phyloP scores from a whole-genome alignment of 2,329 filamentous ascomycete genomes.

The Xylariaceae sp. region DNA sequence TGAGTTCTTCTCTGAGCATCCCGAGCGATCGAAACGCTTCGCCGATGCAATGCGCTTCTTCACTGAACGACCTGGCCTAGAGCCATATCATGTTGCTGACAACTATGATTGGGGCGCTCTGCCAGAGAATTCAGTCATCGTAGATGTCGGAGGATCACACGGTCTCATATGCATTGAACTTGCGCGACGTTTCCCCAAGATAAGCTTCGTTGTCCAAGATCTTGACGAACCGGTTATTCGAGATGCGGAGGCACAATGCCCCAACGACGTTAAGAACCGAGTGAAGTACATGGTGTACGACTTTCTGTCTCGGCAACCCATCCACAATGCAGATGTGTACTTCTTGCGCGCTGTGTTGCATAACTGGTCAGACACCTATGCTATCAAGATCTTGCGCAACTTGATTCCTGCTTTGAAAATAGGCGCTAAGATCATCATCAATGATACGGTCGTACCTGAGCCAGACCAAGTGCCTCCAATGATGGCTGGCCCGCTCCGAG shows the following conservation, averaged over 20 bases:
- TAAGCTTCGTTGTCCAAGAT: slow-evolving; percentile 57
- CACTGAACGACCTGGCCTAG: slow-evolving; percentile 47
- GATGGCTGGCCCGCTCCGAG: not conserved
- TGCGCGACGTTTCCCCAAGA: slow-evolving; percentile 26
- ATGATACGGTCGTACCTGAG: slow-evolving; percentile 8
- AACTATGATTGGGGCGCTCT: slow-evolving; percentile 49
- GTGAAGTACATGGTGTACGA: slow-evolving; percentile 36
- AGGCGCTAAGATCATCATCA: slow-evolving; percentile 33
- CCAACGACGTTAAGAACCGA: slow-evolving; percentile 4
- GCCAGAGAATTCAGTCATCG: slow-evolving; percentile 4
- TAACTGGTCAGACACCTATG: not conserved
- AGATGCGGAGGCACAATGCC: not conserved
- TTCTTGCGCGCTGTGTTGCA: not conserved
- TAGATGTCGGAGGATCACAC: slow-evolving; percentile 17
- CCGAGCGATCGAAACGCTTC: slow-evolving; percentile 46
- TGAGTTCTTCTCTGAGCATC: slow-evolving; percentile 46
- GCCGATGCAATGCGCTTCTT: slow-evolving; percentile 54
- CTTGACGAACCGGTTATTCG: slow-evolving; percentile 23
- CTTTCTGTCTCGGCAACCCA: slow-evolving; percentile 43
- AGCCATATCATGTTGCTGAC: slow-evolving; percentile 50
- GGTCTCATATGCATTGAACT: slow-evolving; percentile 11
- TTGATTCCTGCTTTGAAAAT: slow-evolving; percentile 1
- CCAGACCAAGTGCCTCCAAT: not conserved
- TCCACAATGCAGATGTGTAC: slow-evolving; percentile 11
- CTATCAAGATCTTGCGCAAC: not conserved